These are phyloP conservation scores for Colletotrichum tropicicola DNA, from an alignment of 2,329 filamentous ascomycete species.

Conservation along the genomic window DNA sequence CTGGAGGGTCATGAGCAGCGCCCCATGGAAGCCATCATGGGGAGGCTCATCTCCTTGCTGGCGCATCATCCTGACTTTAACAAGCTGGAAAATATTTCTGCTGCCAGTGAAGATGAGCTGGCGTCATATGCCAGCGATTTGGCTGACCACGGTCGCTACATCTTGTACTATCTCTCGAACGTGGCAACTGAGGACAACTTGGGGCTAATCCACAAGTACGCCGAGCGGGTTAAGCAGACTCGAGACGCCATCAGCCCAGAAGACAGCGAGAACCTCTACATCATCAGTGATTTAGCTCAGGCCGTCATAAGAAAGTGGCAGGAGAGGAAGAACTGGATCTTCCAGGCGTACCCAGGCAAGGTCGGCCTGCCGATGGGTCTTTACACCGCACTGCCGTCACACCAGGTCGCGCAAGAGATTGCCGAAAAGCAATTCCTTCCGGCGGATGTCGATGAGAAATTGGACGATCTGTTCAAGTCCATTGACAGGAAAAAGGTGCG, in stretches of 20 bases:
- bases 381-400: slow-evolving; percentile 78
- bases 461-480: slow-evolving; percentile 73
- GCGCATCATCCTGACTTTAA: slow-evolving; percentile 95
- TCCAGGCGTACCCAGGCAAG: slow-evolving; percentile 85
- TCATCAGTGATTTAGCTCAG: slow-evolving; percentile 87
- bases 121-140: slow-evolving; percentile 63
- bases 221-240: slow-evolving; percentile 91
- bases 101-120: slow-evolving; percentile 47
- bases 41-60: slow-evolving; percentile 84
- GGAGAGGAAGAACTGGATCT: slow-evolving; percentile 84
- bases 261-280: slow-evolving; percentile 80
- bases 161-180: slow-evolving; percentile 86
- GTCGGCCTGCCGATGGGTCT: slow-evolving; percentile 82
- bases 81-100: slow-evolving; percentile 35
- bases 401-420: slow-evolving; percentile 83
- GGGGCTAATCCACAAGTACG: slow-evolving; percentile 88
- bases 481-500: slow-evolving; percentile 78
- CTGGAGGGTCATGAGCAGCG: slow-evolving; percentile 69
- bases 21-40: slow-evolving; percentile 82
- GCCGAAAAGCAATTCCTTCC: slow-evolving; percentile 87
- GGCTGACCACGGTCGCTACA: slow-evolving; percentile 85
- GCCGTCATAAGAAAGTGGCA: slow-evolving; percentile 85
- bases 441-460: slow-evolving; percentile 76
- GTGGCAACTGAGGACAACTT: slow-evolving; percentile 89
- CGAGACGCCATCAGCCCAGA: slow-evolving; percentile 77